Evolutionary conservation across 306 rosid genomes (phyloP), one percentile per base, ranked within the genome.

Genomic region (Pterocarpus santalinus): DNA sequence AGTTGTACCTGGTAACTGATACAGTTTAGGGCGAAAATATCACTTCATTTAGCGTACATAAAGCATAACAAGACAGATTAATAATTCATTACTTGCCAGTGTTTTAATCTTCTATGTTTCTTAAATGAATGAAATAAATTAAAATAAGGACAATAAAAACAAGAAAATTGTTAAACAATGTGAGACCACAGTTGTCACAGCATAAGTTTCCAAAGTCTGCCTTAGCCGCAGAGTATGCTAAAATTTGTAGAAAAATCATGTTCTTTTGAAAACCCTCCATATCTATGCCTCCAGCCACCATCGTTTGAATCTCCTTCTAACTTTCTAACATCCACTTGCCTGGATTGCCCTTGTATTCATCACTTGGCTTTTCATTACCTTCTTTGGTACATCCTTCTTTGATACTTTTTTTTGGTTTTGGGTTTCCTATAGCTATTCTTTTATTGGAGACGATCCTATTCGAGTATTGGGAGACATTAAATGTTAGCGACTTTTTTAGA

Each of bases 181-280:
- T 36, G 69, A 5, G 17, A 65, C 51, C 14, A 16, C 6, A 65
- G 70, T 65, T 65, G 5, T 39, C 6, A 36, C 1, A 15, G 0
- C n/a, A 2, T 62, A 62, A 38, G 71, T 33, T 65, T 65, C 71
- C 32, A 65, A 36, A 65, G 47, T 7, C 71, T n/a, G 46, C 33
- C 14, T 38, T 38, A 39, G 33, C 7, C 51, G n/a, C 8, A 65
- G 51, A 38, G 16, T 32, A 65, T 38, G 71, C 30, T 16, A n/a
- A 36, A 65, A 14, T 7, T 33, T 13, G 22, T 34, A 44, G 69
- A 32, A 63, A 8, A 63, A 63, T 46, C 69, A 6, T 14, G 47
- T 64, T 36, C 11, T 36, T 64, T 36, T 64, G 28, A 7, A 15
- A 35, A 5, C 16, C 41, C 67, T 47, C 6, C 1, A 8, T 8